Base-by-base conservation (phyloP, 306 rosid genomes). In the Citrullus mucosospermus region DNA sequence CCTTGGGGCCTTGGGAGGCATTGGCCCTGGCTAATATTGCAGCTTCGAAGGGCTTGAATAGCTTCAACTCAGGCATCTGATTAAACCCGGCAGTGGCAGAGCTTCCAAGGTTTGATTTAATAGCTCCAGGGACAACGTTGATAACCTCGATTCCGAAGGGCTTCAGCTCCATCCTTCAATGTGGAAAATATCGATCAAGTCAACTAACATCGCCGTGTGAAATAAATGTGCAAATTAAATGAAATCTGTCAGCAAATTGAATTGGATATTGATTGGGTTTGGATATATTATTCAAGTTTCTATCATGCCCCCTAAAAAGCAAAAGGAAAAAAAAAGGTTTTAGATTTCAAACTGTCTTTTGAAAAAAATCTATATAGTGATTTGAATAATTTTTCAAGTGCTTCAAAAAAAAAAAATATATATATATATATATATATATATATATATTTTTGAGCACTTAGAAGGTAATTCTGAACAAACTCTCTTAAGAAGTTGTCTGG, bases 141-240 rank as follows among this genome's bases (percentile, higher is more conserved):
- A 94, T 88, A 79, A 94, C 97, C 78, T 92, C 85, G 77, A 94
- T 94, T 78, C 97, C 97, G 12, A 89, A 91, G 66, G 83, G 97
- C 51, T 73, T 83, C 4, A 95, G 88, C 79, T 95, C 96, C 86
- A 90, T 50, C 81, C 95, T 92, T 83, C 66, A 25, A 13, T 50
- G 50, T 4, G 18, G 30, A 30, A 66, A 17, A 17, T 38, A 66
- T 39, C 51, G 8, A 32, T 63, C 51, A 51, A 44, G 75, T 69
- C 34, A 22, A 69, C 51, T 18, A 69, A n/a, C 36, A 12, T 69
- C 56, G 13, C 56, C n/a, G 2, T 69, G 32, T 69, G 75, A 43
- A 69, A 69, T 44, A 69, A 69, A 39, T 18, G 53, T 25, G 38
- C 20, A 70, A 46, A 48, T 46, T 25, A 38, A 66, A 36, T 38